Evolutionary conservation across 805 yeast species (phyloP).

Genomic region (Grigorovia humatica): DNA sequence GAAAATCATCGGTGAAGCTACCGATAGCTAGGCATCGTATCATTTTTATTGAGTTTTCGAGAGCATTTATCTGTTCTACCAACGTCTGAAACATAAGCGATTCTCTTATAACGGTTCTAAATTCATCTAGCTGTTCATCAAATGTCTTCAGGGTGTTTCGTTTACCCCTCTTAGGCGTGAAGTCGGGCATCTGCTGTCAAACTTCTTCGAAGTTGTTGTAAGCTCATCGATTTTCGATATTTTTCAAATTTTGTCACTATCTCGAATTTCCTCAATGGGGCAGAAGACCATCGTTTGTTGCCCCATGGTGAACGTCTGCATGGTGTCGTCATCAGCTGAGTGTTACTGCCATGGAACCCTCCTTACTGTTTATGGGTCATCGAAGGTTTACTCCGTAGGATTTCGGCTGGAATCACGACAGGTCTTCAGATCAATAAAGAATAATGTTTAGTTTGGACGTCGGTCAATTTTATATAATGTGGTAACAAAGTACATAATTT

Average conservation of each 20-base stretch:
- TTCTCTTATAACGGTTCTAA: conserved; percentile 13
- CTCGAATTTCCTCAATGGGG: neutral
- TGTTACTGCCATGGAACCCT: no score
- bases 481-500: conserved; percentile 3
- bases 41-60: conserved; percentile 7
- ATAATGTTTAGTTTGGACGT: neutral
- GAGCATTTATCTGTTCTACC: conserved; percentile 9
- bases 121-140: conserved; percentile 9
- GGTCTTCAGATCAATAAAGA: neutral
- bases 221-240: neutral
- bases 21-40: conserved; percentile 70
- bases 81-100: conserved; percentile 27
- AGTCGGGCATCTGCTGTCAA: neutral
- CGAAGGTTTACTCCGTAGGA: no score
- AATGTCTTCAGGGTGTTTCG: neutral
- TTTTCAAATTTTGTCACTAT: neutral
- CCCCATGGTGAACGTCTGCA: no score
- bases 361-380: no score
- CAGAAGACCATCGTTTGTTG: no score
- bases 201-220: no score
- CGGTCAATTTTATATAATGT: no score
- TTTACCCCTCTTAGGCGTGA: neutral
- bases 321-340: no score
- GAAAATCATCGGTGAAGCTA: conserved; percentile 44
- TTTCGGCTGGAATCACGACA: no score